Percentiles rank a stretch among this genome's conserved stretches.
phyloP scores from a whole-genome alignment of 2,329 filamentous ascomycete genomes.

The Pestalotiopsis sp. region DNA sequence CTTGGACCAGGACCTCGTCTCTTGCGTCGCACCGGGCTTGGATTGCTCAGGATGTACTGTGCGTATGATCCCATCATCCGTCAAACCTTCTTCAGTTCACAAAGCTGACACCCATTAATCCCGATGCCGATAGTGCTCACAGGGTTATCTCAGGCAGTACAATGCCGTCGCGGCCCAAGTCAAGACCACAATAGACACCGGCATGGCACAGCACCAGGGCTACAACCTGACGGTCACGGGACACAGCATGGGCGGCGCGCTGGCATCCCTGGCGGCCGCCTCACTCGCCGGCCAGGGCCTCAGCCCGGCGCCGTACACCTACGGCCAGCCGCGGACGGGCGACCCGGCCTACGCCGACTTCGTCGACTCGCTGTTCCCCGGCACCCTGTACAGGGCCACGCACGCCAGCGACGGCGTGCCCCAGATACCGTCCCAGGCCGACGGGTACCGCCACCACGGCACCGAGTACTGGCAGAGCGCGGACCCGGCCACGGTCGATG shows the following conservation, averaged over 20 bases:
- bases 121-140: neutral
- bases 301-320: constrained; percentile 43
- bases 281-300: constrained; percentile 31
- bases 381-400: constrained; percentile 41
- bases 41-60: constrained; percentile 1
- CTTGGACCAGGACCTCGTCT: constrained; percentile 7
- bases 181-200: neutral
- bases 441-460: constrained; percentile 47
- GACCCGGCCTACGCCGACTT: constrained; percentile 36
- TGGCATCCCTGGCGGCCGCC: constrained; percentile 43
- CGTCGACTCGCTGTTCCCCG: constrained; percentile 30
- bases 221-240: constrained; percentile 41
- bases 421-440: constrained; percentile 40
- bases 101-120: neutral
- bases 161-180: constrained; percentile 3
- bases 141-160: constrained; percentile 7
- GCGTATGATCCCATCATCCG: neutral
- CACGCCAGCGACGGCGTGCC: constrained; percentile 51
- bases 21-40: constrained; percentile 6
- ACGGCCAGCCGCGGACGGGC: constrained; percentile 47
- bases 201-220: neutral
- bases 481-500: neutral
- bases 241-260: constrained; percentile 47
- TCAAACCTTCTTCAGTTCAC: neutral
- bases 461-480: constrained; percentile 45